A percentile compares a stretch with the other conserved stretches of the same genome.
Evolutionary conservation across 2,329 filamentous ascomycete genomes (phyloP).

Genomic region (Coleophoma crateriformis): DNA sequence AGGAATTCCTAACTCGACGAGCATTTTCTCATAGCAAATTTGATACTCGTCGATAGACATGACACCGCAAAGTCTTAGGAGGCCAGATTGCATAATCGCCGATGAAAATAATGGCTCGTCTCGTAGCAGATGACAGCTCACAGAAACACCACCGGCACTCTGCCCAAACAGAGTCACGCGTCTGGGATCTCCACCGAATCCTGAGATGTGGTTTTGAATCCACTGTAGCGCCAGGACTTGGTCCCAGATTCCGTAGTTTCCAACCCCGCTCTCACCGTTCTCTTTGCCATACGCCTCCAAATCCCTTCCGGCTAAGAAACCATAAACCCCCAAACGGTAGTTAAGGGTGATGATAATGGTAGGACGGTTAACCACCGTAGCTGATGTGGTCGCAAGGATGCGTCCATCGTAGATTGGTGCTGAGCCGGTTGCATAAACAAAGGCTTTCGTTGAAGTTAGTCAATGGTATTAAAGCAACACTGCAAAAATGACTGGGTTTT

Average conservation of each 20-base stretch:
- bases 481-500: too few species aligned
- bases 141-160: slow-evolving; percentile 20
- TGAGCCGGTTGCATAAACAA: background rate
- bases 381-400: background rate
- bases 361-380: background rate
- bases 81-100: background rate
- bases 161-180: slow-evolving; percentile 40
- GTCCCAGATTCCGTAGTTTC: slow-evolving; percentile 44
- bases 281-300: background rate
- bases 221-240: slow-evolving; percentile 49
- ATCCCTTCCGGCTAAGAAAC: slow-evolving; percentile 21
- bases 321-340: slow-evolving; percentile 3
- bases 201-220: slow-evolving; percentile 43
- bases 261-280: slow-evolving; percentile 32
- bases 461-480: too few species aligned
- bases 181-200: slow-evolving; percentile 44
- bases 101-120: background rate
- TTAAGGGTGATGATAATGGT: background rate
- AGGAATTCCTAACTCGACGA: background rate
- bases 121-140: background rate
- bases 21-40: background rate
- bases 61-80: background rate
- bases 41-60: background rate
- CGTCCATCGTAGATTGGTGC: background rate
- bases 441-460: background rate